phyloP scores from a whole-genome alignment of 768 basidiomycete genomes.

The Phylloporus sp. region DNA sequence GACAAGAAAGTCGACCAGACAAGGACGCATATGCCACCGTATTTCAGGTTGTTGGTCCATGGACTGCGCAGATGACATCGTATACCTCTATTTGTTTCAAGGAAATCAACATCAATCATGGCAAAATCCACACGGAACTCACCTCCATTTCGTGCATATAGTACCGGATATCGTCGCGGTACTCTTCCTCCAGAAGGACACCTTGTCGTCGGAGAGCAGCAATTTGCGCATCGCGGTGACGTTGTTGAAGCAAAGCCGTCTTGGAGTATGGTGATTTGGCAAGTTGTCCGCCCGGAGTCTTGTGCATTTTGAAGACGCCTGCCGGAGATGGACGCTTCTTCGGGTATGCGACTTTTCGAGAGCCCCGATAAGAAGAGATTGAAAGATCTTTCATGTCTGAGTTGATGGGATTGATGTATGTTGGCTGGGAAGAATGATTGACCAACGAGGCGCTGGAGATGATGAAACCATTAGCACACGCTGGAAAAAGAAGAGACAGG shows the following conservation, averaged over 20 bases:
- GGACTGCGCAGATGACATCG: slow-evolving; percentile 87
- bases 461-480: slow-evolving; percentile 20
- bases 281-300: slow-evolving; percentile 44
- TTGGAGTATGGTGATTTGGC: slow-evolving; percentile 66
- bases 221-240: slow-evolving; percentile 65
- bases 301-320: slow-evolving; percentile 67
- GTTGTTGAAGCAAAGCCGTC: slow-evolving; percentile 54
- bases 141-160: slow-evolving; percentile 99
- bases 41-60: slow-evolving; percentile 99
- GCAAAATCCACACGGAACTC: slow-evolving; percentile 29
- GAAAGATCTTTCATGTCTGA: slow-evolving; percentile 77
- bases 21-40: slow-evolving; percentile 98
- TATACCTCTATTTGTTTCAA: slow-evolving; percentile 54
- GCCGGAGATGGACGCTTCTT: slow-evolving; percentile 84
- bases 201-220: slow-evolving; percentile 66
- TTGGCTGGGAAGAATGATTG: slow-evolving; percentile 39
- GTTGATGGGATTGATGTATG: slow-evolving; percentile 23
- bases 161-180: slow-evolving; percentile 82
- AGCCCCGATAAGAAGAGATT: slow-evolving; percentile 49
- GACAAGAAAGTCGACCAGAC: slow-evolving; percentile 97
- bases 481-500: slow-evolving; percentile 2
- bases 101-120: slow-evolving; percentile 7
- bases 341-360: slow-evolving; percentile 65
- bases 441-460: slow-evolving; percentile 40
- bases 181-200: slow-evolving; percentile 88